Evolutionary conservation across 345 rosid genomes (phyloP), one percentile per base, ranked within the genome.

Genomic region (Acer negundo): DNA sequence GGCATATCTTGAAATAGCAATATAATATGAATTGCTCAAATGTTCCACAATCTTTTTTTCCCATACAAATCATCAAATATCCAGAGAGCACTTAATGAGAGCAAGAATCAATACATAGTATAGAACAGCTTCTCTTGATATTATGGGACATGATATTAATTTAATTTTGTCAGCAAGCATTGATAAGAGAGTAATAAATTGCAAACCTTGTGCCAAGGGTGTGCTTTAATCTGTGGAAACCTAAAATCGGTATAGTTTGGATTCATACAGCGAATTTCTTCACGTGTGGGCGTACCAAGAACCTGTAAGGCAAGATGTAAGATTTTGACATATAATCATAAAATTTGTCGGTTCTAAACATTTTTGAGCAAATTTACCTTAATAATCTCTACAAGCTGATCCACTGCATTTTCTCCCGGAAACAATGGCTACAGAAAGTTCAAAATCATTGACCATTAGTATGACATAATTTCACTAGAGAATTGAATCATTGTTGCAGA

Each of bases 251-350:
- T 90, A 79, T 94, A 94, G 81, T 89, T 93, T 9, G 98, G 98
- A 74, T 94, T 94, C 98, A 94, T 94, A 82, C 98, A 94, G 77
- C 94, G 94, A 53, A 94, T 94, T 80, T 94, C 98, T 87, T 94
- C 98, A 74, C 98, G 83, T 40, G 98, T 94, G 24, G 98, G 98
- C 75, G 98, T 94, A 73, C 98, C 98, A 69, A 94, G 93, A 75
- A 94, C 97, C 98, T 93, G 87, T 28, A 74, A 75, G 73, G 65
- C 12, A 24, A 81, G 51, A 76, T 35, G 79, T 59, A 74, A 62
- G 71, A 55, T 58, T 69, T 61, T 72, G 13, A 68, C 40, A 10
- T 53, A 10, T 35, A 62, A 62, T 62, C 12, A 42, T 28, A 28
- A 23, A 64, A 82, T 12, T 42, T 51, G 58, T 40, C 17, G 15